phyloP scores from a whole-genome alignment of 2,329 filamentous ascomycete species.

The Botrytis paeoniae region DNA sequence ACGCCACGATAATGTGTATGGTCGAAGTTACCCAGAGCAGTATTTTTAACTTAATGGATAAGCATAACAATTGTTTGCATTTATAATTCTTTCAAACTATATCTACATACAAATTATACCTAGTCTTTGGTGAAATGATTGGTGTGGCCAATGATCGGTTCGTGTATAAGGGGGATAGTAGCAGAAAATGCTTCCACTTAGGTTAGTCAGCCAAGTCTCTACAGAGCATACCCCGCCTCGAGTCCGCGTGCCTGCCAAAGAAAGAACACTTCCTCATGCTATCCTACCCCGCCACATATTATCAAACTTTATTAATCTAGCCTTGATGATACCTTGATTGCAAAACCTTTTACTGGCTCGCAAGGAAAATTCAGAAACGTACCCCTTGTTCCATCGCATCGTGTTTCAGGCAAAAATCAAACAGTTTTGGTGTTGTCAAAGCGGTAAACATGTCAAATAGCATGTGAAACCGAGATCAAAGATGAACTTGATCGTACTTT shows the following conservation, averaged over 20 bases:
- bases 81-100: neutral
- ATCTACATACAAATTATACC: neutral
- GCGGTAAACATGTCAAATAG: neutral
- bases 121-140: neutral
- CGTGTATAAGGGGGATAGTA: neutral
- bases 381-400: neutral
- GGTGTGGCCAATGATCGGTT: neutral
- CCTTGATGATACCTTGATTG: neutral
- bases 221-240: neutral
- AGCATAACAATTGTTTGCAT: neutral
- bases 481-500: neutral
- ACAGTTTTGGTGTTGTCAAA: slow-evolving; percentile 1
- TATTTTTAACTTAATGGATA: neutral
- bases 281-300: neutral
- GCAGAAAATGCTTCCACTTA: neutral
- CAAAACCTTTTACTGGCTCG: neutral
- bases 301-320: neutral
- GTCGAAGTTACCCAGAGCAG: neutral
- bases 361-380: neutral
- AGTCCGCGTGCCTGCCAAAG: neutral
- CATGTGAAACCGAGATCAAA: slow-evolving; percentile 14
- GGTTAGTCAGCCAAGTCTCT: neutral
- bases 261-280: neutral
- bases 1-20: neutral
- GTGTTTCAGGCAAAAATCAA: slow-evolving; percentile 1